Conservation (phyloP, 2,329 filamentous ascomycete species). For the Colletotrichum musae region DNA sequence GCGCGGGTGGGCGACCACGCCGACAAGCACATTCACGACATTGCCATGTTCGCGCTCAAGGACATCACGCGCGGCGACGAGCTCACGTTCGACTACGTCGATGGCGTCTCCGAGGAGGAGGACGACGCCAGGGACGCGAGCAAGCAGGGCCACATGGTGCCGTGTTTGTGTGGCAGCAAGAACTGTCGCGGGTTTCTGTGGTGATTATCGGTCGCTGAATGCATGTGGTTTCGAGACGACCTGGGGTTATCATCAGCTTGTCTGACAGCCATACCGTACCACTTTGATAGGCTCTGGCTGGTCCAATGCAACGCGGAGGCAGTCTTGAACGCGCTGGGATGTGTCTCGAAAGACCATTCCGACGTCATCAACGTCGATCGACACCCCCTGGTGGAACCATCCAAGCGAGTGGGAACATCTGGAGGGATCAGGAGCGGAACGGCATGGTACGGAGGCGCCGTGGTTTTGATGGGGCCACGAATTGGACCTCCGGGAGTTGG, state of each 20-base stretch:
- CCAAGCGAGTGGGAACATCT: background rate
- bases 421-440: background rate
- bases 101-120: conserved; percentile 69
- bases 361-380: conserved; percentile 19
- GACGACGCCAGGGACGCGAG: conserved; percentile 65
- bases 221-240: background rate
- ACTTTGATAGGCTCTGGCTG: background rate
- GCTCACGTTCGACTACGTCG: conserved; percentile 85
- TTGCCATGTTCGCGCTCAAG: conserved; percentile 81
- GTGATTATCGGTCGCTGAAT: conserved; percentile 51
- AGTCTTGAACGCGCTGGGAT: background rate
- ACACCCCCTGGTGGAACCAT: background rate
- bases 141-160: conserved; percentile 66
- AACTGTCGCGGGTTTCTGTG: conserved; percentile 81
- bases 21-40: conserved; percentile 80
- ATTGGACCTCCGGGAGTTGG: conserved; percentile 4
- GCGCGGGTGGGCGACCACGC: conserved; percentile 83
- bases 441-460: conserved; percentile 21
- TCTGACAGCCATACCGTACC: too few species aligned
- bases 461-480: conserved; percentile 14
- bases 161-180: conserved; percentile 73
- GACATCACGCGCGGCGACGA: conserved; percentile 78
- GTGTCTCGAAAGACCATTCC: conserved; percentile 6
- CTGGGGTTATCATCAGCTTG: too few species aligned
- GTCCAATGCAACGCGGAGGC: background rate